A percentile compares a stretch with the other conserved stretches of the same genome.
phyloP scores from a whole-genome alignment of 2,329 filamentous ascomycete genomes.

The Aspergillus carbonarius region DNA sequence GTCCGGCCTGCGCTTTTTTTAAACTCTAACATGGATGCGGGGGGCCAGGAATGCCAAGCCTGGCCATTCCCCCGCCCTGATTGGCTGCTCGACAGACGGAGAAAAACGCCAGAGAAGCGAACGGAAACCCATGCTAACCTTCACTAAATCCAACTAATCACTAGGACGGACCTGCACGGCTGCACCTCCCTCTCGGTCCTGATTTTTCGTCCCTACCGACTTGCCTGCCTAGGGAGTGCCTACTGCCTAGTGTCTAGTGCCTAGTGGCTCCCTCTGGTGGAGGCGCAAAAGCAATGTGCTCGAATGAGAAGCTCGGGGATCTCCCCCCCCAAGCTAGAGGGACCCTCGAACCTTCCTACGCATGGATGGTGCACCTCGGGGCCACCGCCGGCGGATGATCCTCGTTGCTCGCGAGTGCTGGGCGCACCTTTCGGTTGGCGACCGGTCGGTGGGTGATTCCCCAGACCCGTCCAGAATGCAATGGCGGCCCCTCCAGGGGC shows the following conservation, averaged over 20 bases:
- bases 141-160: constrained; percentile 8
- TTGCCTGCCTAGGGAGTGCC: neutral
- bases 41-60: constrained; percentile 6
- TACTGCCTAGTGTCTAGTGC: neutral
- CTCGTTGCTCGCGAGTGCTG: constrained; percentile 8
- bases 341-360: neutral
- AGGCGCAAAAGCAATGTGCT: neutral
- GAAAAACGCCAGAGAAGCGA: constrained; percentile 7
- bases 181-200: neutral
- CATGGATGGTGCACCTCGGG: neutral
- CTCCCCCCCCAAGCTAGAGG: neutral
- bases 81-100: constrained; percentile 1
- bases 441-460: constrained; percentile 8
- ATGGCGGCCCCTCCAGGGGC: neutral
- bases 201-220: neutral
- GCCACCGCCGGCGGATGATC: constrained; percentile 13
- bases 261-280: neutral
- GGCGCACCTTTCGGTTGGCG: constrained; percentile 9
- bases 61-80: neutral
- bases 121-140: neutral
- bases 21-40: constrained; percentile 7
- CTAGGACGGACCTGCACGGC: neutral
- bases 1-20: neutral
- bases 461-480: constrained; percentile 12
- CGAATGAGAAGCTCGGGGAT: neutral